phyloP scores from a whole-genome alignment of 257 asterid species.

The Cynanchum wilfordii region DNA sequence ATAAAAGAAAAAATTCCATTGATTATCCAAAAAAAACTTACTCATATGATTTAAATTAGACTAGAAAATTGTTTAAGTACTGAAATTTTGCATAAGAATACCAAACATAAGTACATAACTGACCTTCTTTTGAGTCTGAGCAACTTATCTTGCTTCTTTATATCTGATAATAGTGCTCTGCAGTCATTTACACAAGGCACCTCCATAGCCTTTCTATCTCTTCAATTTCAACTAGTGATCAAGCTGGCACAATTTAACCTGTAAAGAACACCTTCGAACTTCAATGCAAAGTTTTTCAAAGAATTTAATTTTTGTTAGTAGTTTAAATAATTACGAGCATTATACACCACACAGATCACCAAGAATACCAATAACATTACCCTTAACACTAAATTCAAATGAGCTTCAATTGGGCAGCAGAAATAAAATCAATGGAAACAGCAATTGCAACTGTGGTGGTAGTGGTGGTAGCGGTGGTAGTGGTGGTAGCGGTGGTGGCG shows the following conservation, averaged over 20 bases:
- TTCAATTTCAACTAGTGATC: background rate
- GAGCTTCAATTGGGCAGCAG: too few relatives aligned
- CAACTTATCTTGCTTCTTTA: constrained; percentile 40
- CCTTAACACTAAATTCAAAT: too few relatives aligned
- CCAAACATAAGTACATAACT: background rate
- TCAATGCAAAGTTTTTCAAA: background rate
- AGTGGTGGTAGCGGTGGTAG: too few relatives aligned
- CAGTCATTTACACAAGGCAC: constrained; percentile 26
- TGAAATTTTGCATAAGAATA: background rate
- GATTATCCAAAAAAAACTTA: background rate
- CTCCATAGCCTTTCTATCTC: background rate
- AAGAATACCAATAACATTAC: too few relatives aligned
- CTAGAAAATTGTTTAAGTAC: background rate
- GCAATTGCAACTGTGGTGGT: too few relatives aligned
- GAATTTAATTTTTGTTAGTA: too few relatives aligned
- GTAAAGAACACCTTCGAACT: background rate
- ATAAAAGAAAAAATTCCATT: background rate
- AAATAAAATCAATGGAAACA: too few relatives aligned
- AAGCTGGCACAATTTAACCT: background rate
- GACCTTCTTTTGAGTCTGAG: constrained; percentile 70
- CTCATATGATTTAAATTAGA: background rate
- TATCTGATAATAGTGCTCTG: constrained; percentile 30
- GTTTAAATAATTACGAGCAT: too few relatives aligned
- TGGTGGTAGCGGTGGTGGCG: too few relatives aligned
- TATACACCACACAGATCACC: too few relatives aligned